Percentiles rank a stretch among this genome's conserved stretches.
Evolutionary conservation across 179 eudicot species (phyloP).

Genomic region (Corrigiola litoralis): DNA sequence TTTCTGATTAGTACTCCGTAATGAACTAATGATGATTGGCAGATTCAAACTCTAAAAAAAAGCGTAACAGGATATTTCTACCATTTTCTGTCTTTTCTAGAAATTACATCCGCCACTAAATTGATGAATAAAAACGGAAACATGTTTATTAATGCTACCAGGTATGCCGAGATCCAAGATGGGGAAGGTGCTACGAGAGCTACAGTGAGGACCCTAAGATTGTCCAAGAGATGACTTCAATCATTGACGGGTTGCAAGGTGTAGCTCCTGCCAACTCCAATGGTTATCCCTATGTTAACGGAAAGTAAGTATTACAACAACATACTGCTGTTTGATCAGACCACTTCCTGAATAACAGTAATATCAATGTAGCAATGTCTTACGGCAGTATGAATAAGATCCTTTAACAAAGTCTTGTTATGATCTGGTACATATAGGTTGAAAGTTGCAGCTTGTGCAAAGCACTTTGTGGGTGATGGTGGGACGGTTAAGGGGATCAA

Average conservation of each 20-base stretch:
- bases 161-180: conserved; percentile 46
- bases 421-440: conserved; percentile 9
- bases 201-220: conserved; percentile 37
- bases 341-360: no score
- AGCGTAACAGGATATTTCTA: no score
- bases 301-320: conserved; percentile 23
- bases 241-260: conserved; percentile 42
- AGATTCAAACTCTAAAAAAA: background rate
- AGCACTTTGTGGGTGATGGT: conserved; percentile 37
- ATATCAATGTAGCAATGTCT: no score
- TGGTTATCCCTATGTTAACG: conserved; percentile 32
- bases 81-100: no score
- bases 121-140: no score
- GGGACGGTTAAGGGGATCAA: conserved; percentile 34
- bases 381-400: no score
- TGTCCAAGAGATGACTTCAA: conserved; percentile 33
- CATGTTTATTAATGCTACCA: background rate
- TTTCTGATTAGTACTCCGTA: background rate
- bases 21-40: no score
- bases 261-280: conserved; percentile 18
- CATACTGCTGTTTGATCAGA: background rate
- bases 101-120: no score
- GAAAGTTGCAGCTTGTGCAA: conserved; percentile 30
- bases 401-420: background rate
- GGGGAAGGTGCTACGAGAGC: conserved; percentile 49